A percentile compares a stretch with the other conserved stretches of the same genome.
Evolutionary conservation across 805 yeast species (phyloP).

Genomic region (Sugiyamaella marilandica): DNA sequence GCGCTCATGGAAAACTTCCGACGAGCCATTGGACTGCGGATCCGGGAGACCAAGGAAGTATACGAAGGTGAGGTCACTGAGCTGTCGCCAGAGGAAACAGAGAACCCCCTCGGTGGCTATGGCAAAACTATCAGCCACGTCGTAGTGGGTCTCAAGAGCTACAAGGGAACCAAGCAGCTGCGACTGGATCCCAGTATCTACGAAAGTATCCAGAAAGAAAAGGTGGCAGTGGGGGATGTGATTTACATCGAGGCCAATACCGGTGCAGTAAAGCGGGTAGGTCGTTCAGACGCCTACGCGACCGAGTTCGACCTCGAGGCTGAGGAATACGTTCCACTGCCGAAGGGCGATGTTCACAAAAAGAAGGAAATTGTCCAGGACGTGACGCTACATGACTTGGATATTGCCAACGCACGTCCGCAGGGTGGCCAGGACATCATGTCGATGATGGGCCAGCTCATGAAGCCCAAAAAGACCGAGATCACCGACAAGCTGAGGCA

Average conservation of each 20-base stretch:
- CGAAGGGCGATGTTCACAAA: slow-evolving; percentile 98
- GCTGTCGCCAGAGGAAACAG: slow-evolving; percentile 91
- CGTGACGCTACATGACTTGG: slow-evolving; percentile 92
- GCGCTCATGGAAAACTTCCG: slow-evolving; percentile 94
- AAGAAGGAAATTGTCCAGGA: slow-evolving; percentile 98
- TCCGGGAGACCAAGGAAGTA: slow-evolving; percentile 95
- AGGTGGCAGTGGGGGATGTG: slow-evolving; percentile 92
- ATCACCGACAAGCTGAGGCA: slow-evolving; percentile 90
- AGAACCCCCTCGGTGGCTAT: slow-evolving; percentile 94
- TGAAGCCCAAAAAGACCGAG: slow-evolving; percentile 95
- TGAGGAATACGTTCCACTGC: slow-evolving; percentile 96
- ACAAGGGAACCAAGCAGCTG: slow-evolving; percentile 83
- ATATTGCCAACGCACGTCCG: slow-evolving; percentile 93
- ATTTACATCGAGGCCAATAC: slow-evolving; percentile 96
- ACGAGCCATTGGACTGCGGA: slow-evolving; percentile 91
- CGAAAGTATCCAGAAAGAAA: slow-evolving; percentile 91
- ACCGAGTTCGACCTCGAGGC: slow-evolving; percentile 98
- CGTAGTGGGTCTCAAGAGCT: slow-evolving; percentile 86
- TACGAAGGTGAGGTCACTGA: slow-evolving; percentile 98
- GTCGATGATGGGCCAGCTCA: slow-evolving; percentile 93
- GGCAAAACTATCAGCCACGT: slow-evolving; percentile 96
- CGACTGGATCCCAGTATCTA: slow-evolving; percentile 90
- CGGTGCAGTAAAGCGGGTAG: slow-evolving; percentile 95
- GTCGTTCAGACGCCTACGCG: slow-evolving; percentile 97
- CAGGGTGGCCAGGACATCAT: slow-evolving; percentile 95